Evolutionary conservation across 305 asterid species (phyloP).

Genomic region (Fraxinus baroniana): DNA sequence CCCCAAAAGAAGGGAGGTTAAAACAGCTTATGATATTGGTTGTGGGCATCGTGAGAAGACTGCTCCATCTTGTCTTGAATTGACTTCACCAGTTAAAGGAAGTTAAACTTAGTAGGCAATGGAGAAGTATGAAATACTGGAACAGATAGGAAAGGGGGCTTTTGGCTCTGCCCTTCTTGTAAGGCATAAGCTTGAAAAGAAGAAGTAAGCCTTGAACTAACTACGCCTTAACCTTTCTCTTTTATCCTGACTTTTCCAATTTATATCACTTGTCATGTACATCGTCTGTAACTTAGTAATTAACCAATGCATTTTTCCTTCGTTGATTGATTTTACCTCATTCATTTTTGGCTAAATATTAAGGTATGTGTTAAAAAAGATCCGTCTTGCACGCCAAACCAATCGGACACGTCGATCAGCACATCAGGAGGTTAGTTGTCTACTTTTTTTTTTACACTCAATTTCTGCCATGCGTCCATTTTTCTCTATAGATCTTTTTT

Average conservation of each 20-base stretch:
- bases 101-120: conserved; percentile 31
- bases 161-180: conserved; percentile 92
- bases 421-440: conserved; percentile 79
- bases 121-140: conserved; percentile 87
- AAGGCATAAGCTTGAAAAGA: conserved; percentile 78
- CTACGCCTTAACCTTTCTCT: not conserved
- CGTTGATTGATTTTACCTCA: conserved; percentile 15
- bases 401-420: conserved; percentile 93
- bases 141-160: conserved; percentile 95
- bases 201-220: conserved; percentile 55
- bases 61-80: conserved; percentile 15
- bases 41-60: conserved; percentile 24
- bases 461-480: not conserved
- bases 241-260: not conserved
- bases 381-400: conserved; percentile 95
- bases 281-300: not conserved
- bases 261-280: not conserved
- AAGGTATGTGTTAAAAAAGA: conserved; percentile 92
- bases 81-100: conserved; percentile 16
- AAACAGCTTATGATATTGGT: not conserved
- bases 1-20: not conserved
- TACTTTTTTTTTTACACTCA: conserved; percentile 2
- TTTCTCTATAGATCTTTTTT: not conserved
- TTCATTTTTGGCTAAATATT: conserved; percentile 19
- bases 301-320: conserved; percentile 14